Conservation (phyloP, 805 yeast species). For the Kluyveromyces nonfermentans region DNA sequence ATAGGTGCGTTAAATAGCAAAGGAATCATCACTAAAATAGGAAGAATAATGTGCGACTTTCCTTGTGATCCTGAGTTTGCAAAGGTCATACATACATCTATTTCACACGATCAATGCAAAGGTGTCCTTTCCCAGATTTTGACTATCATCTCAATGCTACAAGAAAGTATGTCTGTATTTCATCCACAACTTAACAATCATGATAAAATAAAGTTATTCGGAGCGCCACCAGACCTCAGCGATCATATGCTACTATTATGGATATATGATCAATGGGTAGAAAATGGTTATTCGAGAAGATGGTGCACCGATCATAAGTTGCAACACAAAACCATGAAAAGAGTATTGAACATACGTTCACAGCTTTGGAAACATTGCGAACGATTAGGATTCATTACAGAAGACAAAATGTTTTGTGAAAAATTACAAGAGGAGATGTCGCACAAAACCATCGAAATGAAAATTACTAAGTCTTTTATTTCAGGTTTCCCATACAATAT, state of each 20-base stretch:
- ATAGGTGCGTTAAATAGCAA: constrained; percentile 76
- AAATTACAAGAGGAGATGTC: not conserved
- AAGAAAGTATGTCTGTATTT: constrained; percentile 65
- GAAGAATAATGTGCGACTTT: constrained; percentile 80
- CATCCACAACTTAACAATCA: constrained; percentile 12
- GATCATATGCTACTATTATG: constrained; percentile 74
- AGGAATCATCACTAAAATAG: constrained; percentile 70
- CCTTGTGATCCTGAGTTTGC: constrained; percentile 90
- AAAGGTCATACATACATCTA: constrained; percentile 59
- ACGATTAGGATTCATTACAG: constrained; percentile 18
- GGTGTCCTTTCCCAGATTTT: constrained; percentile 58
- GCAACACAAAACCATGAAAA: constrained; percentile 60
- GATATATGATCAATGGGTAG: constrained; percentile 69
- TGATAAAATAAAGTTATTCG: constrained; percentile 13
- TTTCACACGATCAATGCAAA: constrained; percentile 33
- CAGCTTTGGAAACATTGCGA: constrained; percentile 59
- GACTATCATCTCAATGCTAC: constrained; percentile 73
- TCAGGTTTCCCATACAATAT: constrained; percentile 28
- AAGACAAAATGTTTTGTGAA: not conserved
- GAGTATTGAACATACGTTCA: constrained; percentile 60
- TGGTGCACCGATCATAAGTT: constrained; percentile 86
- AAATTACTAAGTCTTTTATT: constrained; percentile 20
- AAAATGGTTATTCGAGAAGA: constrained; percentile 51
- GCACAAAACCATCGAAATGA: constrained; percentile 6
- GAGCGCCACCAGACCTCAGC: constrained; percentile 34